Evolutionary conservation across 306 rosid genomes (phyloP).

Genomic region (Castanopsis chinensis): DNA sequence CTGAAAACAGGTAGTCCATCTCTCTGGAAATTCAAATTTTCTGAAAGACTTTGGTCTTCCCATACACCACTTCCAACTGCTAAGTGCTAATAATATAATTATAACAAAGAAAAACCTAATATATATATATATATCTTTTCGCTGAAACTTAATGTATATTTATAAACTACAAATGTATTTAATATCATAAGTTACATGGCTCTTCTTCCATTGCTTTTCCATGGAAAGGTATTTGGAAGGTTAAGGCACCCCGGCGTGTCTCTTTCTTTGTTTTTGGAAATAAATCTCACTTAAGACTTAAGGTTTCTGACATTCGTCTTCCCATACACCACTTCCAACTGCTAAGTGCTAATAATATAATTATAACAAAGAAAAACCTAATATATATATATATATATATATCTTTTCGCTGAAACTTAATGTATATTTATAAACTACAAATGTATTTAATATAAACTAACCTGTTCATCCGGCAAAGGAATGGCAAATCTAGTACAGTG

Average conservation of each 20-base stretch:
- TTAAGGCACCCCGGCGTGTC: too few relatives aligned
- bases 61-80: neutral
- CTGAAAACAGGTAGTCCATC: neutral
- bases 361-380: neutral
- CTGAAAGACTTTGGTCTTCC: neutral
- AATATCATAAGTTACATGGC: too few relatives aligned
- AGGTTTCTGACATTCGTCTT: too few relatives aligned
- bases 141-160: too few relatives aligned
- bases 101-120: neutral
- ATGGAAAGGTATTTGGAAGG: too few relatives aligned
- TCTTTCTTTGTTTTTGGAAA: too few relatives aligned
- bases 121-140: too few relatives aligned
- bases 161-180: too few relatives aligned
- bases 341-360: neutral
- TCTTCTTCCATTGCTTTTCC: too few relatives aligned
- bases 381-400: too few relatives aligned
- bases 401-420: too few relatives aligned
- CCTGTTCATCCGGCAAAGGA: slow-evolving; percentile 96
- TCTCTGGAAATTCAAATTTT: neutral
- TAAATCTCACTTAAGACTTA: too few relatives aligned
- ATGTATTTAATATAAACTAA: slow-evolving; percentile 27
- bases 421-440: neutral
- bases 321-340: neutral
- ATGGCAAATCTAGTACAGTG: slow-evolving; percentile 93
- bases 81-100: neutral